phyloP scores from a whole-genome alignment of 2,329 filamentous ascomycete genomes.

The Grosmannia huntii region DNA sequence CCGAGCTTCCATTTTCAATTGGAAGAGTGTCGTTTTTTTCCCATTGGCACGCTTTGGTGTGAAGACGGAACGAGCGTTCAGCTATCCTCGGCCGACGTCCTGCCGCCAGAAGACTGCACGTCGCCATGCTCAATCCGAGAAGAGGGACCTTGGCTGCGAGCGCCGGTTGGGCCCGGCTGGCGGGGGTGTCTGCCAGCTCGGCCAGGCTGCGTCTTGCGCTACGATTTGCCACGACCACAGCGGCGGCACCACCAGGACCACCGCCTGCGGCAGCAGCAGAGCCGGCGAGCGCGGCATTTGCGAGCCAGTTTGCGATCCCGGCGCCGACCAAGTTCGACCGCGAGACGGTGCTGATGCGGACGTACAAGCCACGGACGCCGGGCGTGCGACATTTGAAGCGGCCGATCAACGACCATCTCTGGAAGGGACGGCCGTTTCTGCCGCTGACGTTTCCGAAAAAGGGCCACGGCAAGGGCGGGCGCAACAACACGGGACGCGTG shows the following conservation, averaged over 20 bases:
- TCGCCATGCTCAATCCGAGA: conserved; percentile 53
- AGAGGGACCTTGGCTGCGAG: conserved; percentile 33
- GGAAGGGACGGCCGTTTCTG: conserved; percentile 78
- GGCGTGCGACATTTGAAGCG: conserved; percentile 84
- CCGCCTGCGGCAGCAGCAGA: neutral
- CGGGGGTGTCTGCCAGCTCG: neutral
- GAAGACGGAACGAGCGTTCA: neutral
- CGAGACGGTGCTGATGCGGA: conserved; percentile 48
- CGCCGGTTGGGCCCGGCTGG: conserved; percentile 13
- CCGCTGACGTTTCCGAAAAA: conserved; percentile 84
- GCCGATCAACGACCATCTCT: conserved; percentile 91
- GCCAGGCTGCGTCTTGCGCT: conserved; percentile 9
- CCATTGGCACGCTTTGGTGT: neutral
- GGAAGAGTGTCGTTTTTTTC: neutral
- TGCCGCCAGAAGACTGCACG: neutral
- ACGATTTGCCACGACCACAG: conserved; percentile 11
- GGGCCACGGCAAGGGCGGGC: conserved; percentile 82
- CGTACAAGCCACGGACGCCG: conserved; percentile 87
- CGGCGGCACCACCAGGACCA: neutral
- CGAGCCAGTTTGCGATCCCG: neutral
- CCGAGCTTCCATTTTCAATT: neutral
- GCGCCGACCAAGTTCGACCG: conserved; percentile 12
- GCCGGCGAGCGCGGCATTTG: neutral
- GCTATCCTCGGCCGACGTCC: neutral
- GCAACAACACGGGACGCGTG: conserved; percentile 75